Conservation (phyloP, 2,329 filamentous ascomycete genomes). For the Venturia pyrina region DNA sequence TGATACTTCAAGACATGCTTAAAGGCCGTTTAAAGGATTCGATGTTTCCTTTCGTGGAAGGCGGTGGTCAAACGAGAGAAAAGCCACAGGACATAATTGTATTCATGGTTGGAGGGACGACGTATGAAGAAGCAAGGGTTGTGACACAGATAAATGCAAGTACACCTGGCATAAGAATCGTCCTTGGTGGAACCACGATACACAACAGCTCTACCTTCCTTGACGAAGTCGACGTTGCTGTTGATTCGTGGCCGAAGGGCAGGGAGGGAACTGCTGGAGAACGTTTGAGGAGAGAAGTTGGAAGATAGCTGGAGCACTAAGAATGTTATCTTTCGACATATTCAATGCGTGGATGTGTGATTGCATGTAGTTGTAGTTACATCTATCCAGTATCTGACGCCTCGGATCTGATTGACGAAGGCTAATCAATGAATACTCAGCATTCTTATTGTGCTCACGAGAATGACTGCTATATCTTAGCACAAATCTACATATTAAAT, state of each 20-base stretch:
- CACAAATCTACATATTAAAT: too few species aligned
- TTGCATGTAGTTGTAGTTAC: too few species aligned
- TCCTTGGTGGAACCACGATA: constrained; percentile 77
- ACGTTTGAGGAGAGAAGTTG: constrained; percentile 51
- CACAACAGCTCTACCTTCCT: constrained; percentile 84
- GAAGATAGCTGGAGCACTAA: constrained; percentile 24
- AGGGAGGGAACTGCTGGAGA: constrained; percentile 49
- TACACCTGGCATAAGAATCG: constrained; percentile 77
- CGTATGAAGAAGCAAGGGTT: constrained; percentile 95
- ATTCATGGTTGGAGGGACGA: constrained; percentile 87
- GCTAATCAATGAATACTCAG: too few species aligned
- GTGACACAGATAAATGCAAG: constrained; percentile 90
- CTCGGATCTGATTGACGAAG: too few species aligned
- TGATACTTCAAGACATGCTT: constrained; percentile 83
- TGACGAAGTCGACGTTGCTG: constrained; percentile 84
- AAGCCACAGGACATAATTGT: constrained; percentile 95
- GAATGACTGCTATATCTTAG: too few species aligned
- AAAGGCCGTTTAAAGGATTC: constrained; percentile 80
- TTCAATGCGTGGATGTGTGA: too few species aligned
- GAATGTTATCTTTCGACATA: background rate
- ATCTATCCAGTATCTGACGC: too few species aligned
- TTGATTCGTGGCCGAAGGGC: constrained; percentile 73
- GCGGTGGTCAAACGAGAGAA: constrained; percentile 74
- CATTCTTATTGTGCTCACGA: too few species aligned
- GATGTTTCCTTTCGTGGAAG: constrained; percentile 89